These are phyloP conservation scores for Tuber brumale DNA, from an alignment of 495 filamentous ascomycete genomes.

Conservation along the genomic window DNA sequence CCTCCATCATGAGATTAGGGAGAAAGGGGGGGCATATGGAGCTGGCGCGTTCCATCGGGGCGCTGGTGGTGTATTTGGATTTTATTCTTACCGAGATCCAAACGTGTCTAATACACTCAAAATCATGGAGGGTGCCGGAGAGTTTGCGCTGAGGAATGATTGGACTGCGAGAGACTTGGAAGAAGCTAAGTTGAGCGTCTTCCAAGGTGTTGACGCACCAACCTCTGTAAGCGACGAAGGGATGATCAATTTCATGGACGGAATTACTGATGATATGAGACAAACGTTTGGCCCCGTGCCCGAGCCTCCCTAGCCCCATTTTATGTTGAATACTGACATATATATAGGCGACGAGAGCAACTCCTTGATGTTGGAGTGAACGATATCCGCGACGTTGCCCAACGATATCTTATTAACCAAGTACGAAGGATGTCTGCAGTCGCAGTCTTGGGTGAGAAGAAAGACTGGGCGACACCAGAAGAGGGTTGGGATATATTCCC, in stretches of 20 bases:
- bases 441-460: constrained; percentile 78
- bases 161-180: constrained; percentile 87
- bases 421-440: constrained; percentile 52
- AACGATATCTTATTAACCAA: constrained; percentile 72
- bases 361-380: constrained; percentile 78
- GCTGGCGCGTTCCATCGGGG: constrained; percentile 77
- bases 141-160: constrained; percentile 72
- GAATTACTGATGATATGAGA: constrained; percentile 81
- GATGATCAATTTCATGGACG: constrained; percentile 73
- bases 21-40: constrained; percentile 96
- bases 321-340: constrained; percentile 4
- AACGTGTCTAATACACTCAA: constrained; percentile 82
- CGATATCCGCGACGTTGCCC: constrained; percentile 72
- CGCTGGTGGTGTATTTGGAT: constrained; percentile 78
- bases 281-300: constrained; percentile 48
- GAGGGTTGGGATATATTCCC: constrained; percentile 48
- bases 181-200: constrained; percentile 90
- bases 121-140: constrained; percentile 75
- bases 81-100: constrained; percentile 96
- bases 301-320: not conserved
- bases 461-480: constrained; percentile 57
- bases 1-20: constrained; percentile 92
- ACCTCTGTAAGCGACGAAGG: constrained; percentile 82
- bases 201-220: constrained; percentile 93
- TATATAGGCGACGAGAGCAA: constrained; percentile 60